A percentile compares a stretch with the other conserved stretches of the same genome.
These are phyloP conservation scores for Penicillium soppii DNA, from an alignment of 495 filamentous ascomycete genomes.

Conservation along the genomic window DNA sequence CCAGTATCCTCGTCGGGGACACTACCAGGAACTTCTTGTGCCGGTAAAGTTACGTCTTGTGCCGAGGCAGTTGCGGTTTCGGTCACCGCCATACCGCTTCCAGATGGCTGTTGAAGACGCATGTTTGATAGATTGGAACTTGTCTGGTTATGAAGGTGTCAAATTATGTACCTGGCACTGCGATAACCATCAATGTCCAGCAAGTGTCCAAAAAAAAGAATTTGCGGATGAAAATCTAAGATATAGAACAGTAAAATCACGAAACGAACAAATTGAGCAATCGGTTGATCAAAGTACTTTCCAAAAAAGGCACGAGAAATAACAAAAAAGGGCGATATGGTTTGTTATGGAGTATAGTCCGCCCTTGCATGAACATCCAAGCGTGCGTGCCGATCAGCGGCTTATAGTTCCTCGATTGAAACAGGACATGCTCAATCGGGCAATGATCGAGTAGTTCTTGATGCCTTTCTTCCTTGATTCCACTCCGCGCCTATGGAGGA, in stretches of 20 bases:
- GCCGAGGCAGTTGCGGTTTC: not conserved
- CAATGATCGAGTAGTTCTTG: slow-evolving; percentile 8
- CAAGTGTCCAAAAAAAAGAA: slow-evolving; percentile 8
- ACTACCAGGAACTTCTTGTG: not conserved
- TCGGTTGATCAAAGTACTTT: not conserved
- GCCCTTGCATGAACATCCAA: slow-evolving; percentile 14
- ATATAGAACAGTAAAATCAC: slow-evolving; percentile 11
- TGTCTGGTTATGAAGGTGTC: slow-evolving; percentile 5
- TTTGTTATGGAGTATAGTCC: slow-evolving; percentile 6
- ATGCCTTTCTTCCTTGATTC: slow-evolving; percentile 14
- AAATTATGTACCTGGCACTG: slow-evolving; percentile 15
- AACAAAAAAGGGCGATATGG: slow-evolving; percentile 1
- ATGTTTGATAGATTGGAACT: slow-evolving; percentile 7
- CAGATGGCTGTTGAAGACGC: slow-evolving; percentile 21
- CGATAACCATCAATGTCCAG: not conserved
- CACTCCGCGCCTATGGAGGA: no score
- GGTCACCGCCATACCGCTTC: slow-evolving; percentile 15
- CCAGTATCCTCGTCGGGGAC: not conserved
- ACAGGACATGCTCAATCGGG: slow-evolving; percentile 6
- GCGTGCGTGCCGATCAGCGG: slow-evolving; percentile 9
- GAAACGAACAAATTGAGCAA: not conserved
- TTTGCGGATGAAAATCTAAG: not conserved
- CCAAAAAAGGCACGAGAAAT: not conserved
- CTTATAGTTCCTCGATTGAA: not conserved
- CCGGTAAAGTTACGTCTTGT: not conserved